Evolutionary conservation across 495 filamentous ascomycete genomes (phyloP).

Genomic region (Penicillium tannophilum): DNA sequence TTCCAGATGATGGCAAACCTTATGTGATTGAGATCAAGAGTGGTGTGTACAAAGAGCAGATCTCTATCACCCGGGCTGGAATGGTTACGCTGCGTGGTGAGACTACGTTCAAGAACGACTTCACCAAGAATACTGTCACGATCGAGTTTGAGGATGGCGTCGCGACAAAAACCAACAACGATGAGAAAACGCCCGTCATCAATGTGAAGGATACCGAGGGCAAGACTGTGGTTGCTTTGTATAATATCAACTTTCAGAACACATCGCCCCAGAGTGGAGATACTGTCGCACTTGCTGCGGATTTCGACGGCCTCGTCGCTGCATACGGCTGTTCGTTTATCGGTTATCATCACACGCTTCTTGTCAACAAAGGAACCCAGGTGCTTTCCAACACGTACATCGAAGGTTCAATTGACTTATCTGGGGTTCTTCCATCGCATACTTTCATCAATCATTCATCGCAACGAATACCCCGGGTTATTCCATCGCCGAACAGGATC

Average conservation of each 20-base stretch:
- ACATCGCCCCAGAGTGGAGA: not conserved
- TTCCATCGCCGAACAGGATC: constrained; percentile 3
- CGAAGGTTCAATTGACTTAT: constrained; percentile 11
- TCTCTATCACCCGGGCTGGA: constrained; percentile 3
- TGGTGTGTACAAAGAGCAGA: constrained; percentile 12
- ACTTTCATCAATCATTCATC: constrained; percentile 8
- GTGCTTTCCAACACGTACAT: constrained; percentile 6
- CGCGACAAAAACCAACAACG: not conserved
- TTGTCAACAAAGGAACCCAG: constrained; percentile 3
- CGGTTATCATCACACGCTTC: constrained; percentile 9
- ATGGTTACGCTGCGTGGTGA: constrained; percentile 5
- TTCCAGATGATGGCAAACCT: constrained; percentile 2
- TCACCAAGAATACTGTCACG: constrained; percentile 10
- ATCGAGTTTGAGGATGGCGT: constrained; percentile 1
- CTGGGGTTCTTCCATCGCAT: not conserved
- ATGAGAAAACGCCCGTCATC: constrained; percentile 5
- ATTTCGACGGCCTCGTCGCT: not conserved
- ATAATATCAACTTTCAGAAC: constrained; percentile 11
- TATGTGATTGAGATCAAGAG: constrained; percentile 4
- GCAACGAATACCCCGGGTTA: constrained; percentile 3
- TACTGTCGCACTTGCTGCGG: constrained; percentile 1
- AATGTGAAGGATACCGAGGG: not conserved
- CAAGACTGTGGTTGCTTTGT: constrained; percentile 4
- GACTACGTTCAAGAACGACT: constrained; percentile 8
- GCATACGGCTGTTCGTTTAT: constrained; percentile 11